Evolutionary conservation across 768 basidiomycete genomes (phyloP), one percentile per base, ranked within the genome.

Genomic region (Tulasnella calospora): DNA sequence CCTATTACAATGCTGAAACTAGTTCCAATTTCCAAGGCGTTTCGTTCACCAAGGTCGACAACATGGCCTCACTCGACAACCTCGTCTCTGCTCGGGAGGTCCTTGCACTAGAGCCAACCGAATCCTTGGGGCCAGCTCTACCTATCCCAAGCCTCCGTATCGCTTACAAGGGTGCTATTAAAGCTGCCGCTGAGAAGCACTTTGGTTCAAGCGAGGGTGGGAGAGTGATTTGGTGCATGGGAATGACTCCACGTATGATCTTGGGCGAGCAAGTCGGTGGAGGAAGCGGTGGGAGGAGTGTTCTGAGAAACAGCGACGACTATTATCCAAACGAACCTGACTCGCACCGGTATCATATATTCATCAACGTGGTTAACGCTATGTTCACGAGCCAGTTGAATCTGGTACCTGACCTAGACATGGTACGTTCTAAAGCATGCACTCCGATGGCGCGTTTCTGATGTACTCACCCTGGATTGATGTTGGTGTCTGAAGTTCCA

Each of bases 301-400:
- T 79, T 30, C 71, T 74, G 19, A 73, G 78, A 27, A 79, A 79
- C 46, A 75, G 74, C 74, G 41, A 55, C 51, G 74, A 75, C 46
- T 75, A 79, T 47, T 79, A 71, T 41, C 79, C 79, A 21, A 71
- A 79, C 47, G 33, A 71, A 35, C 76, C 76, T 27, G 69, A 79
- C 57, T 79, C 79, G 12, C 79, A 79, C 46, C 74, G 79, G 30
- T 79, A 79, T 61, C 79, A 79, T 36, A 72, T 79, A 5, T 79
- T 77, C 61, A 77, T 70, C 30, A 79, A 79, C 36, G 69, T 77
- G 15, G 61, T 79, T 30, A 77, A 73, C 41, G 79, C 61, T 7
- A 76, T 79, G 41, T 79, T 79, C 76, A 79, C 79, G n/a, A 77
- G 76, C 17, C 79, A 79, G 76, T 40, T 79, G 46, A 79, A 79